These are phyloP conservation scores for Sordariomycetes sp. DNA, from an alignment of 2,329 filamentous ascomycete genomes.

Conservation along the genomic window DNA sequence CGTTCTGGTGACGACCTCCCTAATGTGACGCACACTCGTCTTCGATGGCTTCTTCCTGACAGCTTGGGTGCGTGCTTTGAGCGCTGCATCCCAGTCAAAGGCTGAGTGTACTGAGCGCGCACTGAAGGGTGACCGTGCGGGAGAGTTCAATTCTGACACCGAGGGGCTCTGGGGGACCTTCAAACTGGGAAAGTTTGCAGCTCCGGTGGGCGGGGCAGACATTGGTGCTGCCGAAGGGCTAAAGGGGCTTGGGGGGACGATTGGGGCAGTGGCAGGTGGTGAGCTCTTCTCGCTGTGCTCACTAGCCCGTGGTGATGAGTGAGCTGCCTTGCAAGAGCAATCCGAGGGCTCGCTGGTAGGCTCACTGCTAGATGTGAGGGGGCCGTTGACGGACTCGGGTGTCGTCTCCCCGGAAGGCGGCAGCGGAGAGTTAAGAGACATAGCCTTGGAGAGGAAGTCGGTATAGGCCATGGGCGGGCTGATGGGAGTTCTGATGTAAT, in stretches of 20 bases:
- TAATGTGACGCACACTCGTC: conserved; percentile 60
- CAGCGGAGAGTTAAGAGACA: conserved; percentile 62
- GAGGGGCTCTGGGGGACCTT: conserved; percentile 70
- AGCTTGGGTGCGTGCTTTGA: conserved; percentile 56
- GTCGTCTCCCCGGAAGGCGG: conserved; percentile 42
- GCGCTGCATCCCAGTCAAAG: conserved; percentile 69
- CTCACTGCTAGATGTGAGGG: conserved; percentile 49
- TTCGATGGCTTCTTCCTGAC: conserved; percentile 47
- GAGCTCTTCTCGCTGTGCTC: conserved; percentile 16
- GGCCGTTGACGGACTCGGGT: conserved; percentile 34
- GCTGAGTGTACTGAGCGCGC: conserved; percentile 57
- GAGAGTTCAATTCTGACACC: conserved; percentile 59
- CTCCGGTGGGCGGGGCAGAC: conserved; percentile 50
- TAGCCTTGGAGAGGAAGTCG: conserved; percentile 75
- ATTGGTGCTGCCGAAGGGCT: conserved; percentile 38
- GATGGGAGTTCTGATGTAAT: conserved; percentile 78
- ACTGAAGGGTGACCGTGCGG: conserved; percentile 67
- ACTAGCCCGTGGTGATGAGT: conserved; percentile 32
- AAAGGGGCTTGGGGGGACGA: conserved; percentile 40
- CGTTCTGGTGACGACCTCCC: conserved; percentile 88
- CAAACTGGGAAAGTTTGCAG: conserved; percentile 55
- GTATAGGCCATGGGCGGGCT: conserved; percentile 84
- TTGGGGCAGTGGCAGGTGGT: conserved; percentile 25
- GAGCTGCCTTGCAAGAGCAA: conserved; percentile 47
- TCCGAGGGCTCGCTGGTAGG: conserved; percentile 43